A percentile compares a stretch with the other conserved stretches of the same genome.
Conservation (phyloP, 345 rosid species). For the Eucalyptus pauciflora region DNA sequence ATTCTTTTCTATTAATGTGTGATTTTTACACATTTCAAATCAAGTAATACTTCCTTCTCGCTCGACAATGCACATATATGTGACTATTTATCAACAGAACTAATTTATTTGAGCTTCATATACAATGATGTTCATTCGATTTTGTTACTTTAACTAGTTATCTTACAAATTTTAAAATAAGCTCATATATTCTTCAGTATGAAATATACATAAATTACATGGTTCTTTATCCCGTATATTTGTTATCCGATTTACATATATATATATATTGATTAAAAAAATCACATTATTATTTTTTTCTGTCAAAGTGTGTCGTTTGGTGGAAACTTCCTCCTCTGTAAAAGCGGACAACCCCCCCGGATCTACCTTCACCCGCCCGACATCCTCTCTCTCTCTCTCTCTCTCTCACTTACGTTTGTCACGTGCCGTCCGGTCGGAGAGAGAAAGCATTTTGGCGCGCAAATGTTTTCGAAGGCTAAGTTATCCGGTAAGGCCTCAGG, state of each 20-base stretch:
- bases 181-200: fast-evolving
- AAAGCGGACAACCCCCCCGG: neutral
- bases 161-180: neutral
- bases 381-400: neutral
- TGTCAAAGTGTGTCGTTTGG: neutral
- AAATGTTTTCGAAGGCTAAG: neutral
- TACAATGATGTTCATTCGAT: fast-evolving
- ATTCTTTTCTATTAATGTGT: too few species aligned
- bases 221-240: neutral
- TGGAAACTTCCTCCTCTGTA: neutral
- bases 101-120: neutral
- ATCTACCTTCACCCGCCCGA: neutral
- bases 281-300: neutral
- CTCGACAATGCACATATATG: neutral
- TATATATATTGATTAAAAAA: neutral
- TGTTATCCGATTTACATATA: neutral
- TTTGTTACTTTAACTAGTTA: fast-evolving
- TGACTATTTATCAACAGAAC: neutral
- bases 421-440: neutral
- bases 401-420: neutral
- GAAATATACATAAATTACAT: neutral
- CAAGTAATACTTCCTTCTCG: fast-evolving
- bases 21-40: neutral
- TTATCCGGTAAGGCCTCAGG: neutral
- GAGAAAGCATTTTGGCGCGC: neutral